These are phyloP conservation scores for Xerophyta viscosa DNA, from an alignment of 106 monocot species.

Conservation along the genomic window DNA sequence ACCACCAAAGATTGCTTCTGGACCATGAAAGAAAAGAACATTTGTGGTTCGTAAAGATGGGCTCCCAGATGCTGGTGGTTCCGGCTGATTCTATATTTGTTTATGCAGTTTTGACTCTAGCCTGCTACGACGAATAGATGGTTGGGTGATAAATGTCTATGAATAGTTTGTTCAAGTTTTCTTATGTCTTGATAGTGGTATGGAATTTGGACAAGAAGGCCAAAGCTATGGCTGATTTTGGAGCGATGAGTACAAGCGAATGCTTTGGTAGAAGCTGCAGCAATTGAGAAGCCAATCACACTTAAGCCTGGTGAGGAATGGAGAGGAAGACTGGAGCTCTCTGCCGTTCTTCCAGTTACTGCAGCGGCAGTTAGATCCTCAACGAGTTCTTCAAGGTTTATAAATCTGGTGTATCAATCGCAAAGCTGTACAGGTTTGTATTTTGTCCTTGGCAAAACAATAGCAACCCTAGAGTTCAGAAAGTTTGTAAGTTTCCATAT, in stretches of 20 bases:
- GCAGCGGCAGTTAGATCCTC: conserved; percentile 48
- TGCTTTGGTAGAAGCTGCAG: conserved; percentile 53
- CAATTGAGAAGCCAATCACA: conserved; percentile 42
- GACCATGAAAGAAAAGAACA: conserved; percentile 81
- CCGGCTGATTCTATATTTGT: conserved; percentile 2
- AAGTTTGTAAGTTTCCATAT: too few relatives aligned
- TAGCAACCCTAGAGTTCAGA: too few relatives aligned
- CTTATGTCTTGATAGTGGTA: background rate
- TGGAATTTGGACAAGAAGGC: conserved; percentile 1
- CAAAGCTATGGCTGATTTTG: conserved; percentile 12
- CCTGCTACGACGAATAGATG: too few relatives aligned
- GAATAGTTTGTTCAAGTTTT: background rate
- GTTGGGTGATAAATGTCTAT: too few relatives aligned
- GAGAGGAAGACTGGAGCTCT: conserved; percentile 43
- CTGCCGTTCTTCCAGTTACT: conserved; percentile 48
- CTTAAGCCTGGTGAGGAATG: conserved; percentile 59
- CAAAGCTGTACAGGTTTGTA: background rate
- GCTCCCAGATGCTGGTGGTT: conserved; percentile 79
- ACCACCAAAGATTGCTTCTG: conserved; percentile 65
- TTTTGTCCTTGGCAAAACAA: too few relatives aligned
- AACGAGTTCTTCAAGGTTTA: conserved; percentile 10
- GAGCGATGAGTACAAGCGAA: conserved; percentile 50
- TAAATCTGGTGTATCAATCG: background rate
- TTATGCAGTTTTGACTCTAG: too few relatives aligned
- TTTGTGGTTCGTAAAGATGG: conserved; percentile 76